Evolutionary conservation across 306 rosid species (phyloP), one percentile per base, ranked within the genome.

Genomic region (Ormosia emarginata): DNA sequence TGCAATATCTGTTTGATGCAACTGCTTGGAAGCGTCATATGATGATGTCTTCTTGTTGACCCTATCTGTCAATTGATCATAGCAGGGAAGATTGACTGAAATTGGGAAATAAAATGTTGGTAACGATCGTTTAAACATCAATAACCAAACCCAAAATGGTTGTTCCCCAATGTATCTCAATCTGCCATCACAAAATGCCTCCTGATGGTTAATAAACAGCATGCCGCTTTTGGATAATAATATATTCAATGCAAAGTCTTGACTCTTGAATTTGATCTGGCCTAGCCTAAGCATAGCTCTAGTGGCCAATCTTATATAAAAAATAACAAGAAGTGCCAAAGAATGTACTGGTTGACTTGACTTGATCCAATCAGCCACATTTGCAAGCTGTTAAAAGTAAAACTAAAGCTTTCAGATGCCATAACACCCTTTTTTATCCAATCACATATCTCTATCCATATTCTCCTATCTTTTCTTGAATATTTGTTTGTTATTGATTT

Each of bases 341-440:
- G 33, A 67, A 33, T 58, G 59, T n/a, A 46, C 44, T 57, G 61
- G 46, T 70, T 80, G 65, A 18, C 12, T 70, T 80, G 65, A 18
- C 12, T 9, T 66, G 47, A 81, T 74, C 62, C 81, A 82, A 67
- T 65, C 34, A 56, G 24, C 44, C 4, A 65, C 43, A 55, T 64
- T 71, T 47, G 33, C 18, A 40, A 52, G 44, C 39, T 55, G 10
- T 43, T 24, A 17, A 29, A 24, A 24, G 24, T 24, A 24, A 24
- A 63, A 15, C 37, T 52, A 68, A 56, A 24, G 14, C 58, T 75
- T 65, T 24, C 3, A 41, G 39, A 37, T 58, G 15, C 41, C 63
- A 49, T 24, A 12, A 11, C 18, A 14, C 32, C 7, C 14, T 33
- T 24, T 6, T 61, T 65, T 36, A 10, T n/a, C 8, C 15, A 18